Base-by-base conservation (phyloP, 2,329 filamentous ascomycete species). In the Fusarium begoniae region DNA sequence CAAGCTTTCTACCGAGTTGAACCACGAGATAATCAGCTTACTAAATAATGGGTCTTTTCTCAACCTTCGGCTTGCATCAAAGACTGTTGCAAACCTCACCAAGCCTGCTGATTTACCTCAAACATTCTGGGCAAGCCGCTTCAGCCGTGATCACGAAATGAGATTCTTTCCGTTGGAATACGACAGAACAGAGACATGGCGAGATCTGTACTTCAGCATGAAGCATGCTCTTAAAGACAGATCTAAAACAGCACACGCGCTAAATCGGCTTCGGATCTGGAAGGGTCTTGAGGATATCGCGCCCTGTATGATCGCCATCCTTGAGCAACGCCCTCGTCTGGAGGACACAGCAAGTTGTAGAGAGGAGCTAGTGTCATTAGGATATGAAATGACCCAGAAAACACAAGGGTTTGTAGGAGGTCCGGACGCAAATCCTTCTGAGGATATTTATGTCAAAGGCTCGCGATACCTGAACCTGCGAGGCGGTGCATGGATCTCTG, bases 51-150 rank as follows among this genome's bases (percentile, higher is more conserved):
- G 6, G 8, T 61, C 69, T 2, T 48, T 74, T 4, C 73, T 50
- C 38, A 62, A 44, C 15, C 22, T 73, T 0, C 50, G 71, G 15
- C 20, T 73, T 5, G 30, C 70, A 18, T 74, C 70, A 2, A 56
- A 6, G 22, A 12, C 14, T 3, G n/a, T 70, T 17, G 70, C 62
- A 5, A 8, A 18, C 26, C 5, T 62, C 2, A 37, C 55, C 14
- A 58, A 24, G 5, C 62, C 55, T 1, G 9, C 13, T 3, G 20
- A 48, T 2, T 56, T 74, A 22, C 45, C 70, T 1, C 66, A 68
- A 11, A 37, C 22, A 1, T 74, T 73, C 13, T 74, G 70, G 70
- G 66, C 22, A 26, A 74, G 70, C 3, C 70, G 70, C 5, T 74
- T 74, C 12, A 8, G 20, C 4, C 17, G 3, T 6, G 37, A 45